Evolutionary conservation across 2,329 filamentous ascomycete genomes (phyloP).

Genomic region (Calonectria pteridis): DNA sequence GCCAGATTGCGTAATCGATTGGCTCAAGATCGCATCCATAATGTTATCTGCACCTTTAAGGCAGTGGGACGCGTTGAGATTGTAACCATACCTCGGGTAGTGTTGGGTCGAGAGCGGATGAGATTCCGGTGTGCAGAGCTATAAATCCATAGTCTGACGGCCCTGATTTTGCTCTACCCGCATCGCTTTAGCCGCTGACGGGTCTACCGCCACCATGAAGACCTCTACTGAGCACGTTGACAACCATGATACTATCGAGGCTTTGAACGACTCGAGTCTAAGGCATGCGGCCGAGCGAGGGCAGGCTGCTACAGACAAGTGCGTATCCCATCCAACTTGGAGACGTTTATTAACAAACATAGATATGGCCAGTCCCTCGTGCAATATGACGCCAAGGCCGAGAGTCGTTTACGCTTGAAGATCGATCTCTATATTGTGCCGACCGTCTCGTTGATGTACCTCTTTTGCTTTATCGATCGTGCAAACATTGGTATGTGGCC

Average conservation of each 20-base stretch:
- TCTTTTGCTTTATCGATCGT: slow-evolving; percentile 69
- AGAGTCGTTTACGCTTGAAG: slow-evolving; percentile 69
- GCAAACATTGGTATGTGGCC: slow-evolving; percentile 70
- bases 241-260: slow-evolving; percentile 22
- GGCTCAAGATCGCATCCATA: background rate
- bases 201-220: slow-evolving; percentile 1
- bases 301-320: slow-evolving; percentile 19
- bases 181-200: background rate
- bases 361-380: slow-evolving; percentile 18
- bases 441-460: slow-evolving; percentile 72
- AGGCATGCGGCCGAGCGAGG: slow-evolving; percentile 14
- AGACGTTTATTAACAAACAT: background rate
- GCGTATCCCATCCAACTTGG: background rate
- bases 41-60: background rate
- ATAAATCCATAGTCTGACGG: background rate
- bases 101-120: background rate
- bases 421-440: slow-evolving; percentile 75
- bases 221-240: background rate
- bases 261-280: slow-evolving; percentile 17
- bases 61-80: background rate
- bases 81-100: background rate
- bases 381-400: slow-evolving; percentile 48
- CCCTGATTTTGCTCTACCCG: background rate
- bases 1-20: slow-evolving; percentile 13
- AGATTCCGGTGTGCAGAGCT: background rate